Percentiles rank a stretch among this genome's conserved stretches.
phyloP scores from a whole-genome alignment of 2,329 filamentous ascomycete species.

The Fonsecaea pedrosoi region DNA sequence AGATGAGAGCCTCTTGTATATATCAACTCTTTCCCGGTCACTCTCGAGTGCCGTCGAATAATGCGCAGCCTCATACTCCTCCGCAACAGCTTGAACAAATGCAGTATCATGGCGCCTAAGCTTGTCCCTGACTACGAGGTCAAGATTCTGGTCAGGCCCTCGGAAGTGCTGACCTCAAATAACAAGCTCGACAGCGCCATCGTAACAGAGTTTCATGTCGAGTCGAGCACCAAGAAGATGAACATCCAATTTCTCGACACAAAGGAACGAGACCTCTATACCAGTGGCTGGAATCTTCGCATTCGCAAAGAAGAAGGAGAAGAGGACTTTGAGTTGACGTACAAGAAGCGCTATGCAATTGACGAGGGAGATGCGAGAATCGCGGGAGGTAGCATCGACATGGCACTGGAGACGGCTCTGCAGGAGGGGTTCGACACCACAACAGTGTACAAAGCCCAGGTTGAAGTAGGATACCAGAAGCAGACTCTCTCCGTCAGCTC shows the following conservation, averaged over 20 bases:
- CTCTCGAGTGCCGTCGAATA: too few relatives aligned
- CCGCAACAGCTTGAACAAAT: neutral
- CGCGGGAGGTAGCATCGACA: slow-evolving; percentile 38
- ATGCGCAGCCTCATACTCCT: neutral
- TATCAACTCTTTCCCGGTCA: too few relatives aligned
- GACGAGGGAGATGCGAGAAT: slow-evolving; percentile 42
- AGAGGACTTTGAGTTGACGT: slow-evolving; percentile 48
- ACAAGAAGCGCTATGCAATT: slow-evolving; percentile 49
- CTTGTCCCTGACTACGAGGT: neutral
- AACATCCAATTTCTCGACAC: slow-evolving; percentile 51
- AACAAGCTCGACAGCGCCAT: slow-evolving; percentile 43
- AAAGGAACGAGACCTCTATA: slow-evolving; percentile 44
- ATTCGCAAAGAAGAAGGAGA: slow-evolving; percentile 48
- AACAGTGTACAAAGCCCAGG: slow-evolving; percentile 46
- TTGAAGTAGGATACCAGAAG: slow-evolving; percentile 49
- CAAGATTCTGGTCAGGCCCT: neutral
- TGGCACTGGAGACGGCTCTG: slow-evolving; percentile 39
- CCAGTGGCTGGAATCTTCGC: slow-evolving; percentile 47
- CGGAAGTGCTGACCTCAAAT: neutral
- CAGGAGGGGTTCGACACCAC: slow-evolving; percentile 46
- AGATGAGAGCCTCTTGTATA: too few relatives aligned
- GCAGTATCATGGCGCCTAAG: neutral
- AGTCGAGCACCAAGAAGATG: slow-evolving; percentile 45
- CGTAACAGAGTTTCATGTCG: slow-evolving; percentile 44
- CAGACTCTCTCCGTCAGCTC: slow-evolving; percentile 49